A percentile compares a stretch with the other conserved stretches of the same genome.
These are phyloP conservation scores for Pyracantha coccinea DNA, from an alignment of 331 rosid species.

Conservation along the genomic window DNA sequence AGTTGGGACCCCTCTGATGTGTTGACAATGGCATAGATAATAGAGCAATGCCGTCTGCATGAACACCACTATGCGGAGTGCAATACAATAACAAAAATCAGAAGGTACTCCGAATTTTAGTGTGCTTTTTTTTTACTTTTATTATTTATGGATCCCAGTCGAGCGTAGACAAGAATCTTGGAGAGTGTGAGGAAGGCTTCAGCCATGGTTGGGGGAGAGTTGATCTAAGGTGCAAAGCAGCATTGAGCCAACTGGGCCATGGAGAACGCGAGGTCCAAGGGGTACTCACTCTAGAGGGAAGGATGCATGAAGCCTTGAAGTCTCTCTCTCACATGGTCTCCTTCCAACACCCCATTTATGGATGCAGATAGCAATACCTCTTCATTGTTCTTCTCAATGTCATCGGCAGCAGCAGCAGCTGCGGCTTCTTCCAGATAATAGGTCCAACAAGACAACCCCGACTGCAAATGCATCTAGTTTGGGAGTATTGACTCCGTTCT, in stretches of 20 bases:
- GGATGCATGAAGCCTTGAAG: conserved; percentile 58
- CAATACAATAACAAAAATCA: not conserved
- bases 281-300: conserved; percentile 32
- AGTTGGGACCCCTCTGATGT: not conserved
- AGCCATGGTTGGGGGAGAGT: conserved; percentile 43
- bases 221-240: conserved; percentile 42
- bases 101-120: not conserved
- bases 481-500: conserved; percentile 61
- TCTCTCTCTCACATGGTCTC: conserved; percentile 47
- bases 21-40: not conserved
- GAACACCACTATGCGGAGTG: not conserved
- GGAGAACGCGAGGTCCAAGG: conserved; percentile 65
- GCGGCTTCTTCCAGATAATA: conserved; percentile 58
- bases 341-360: conserved; percentile 39
- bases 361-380: conserved; percentile 20
- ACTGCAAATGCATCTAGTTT: conserved; percentile 67
- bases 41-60: not conserved
- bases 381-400: not conserved
- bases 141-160: conserved; percentile 55
- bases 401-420: not conserved
- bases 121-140: no score
- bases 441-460: conserved; percentile 66
- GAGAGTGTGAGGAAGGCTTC: conserved; percentile 45
- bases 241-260: conserved; percentile 52
- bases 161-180: conserved; percentile 46